Base-by-base conservation (phyloP, 2,329 filamentous ascomycete species). In the Trichoderma atroviride region DNA sequence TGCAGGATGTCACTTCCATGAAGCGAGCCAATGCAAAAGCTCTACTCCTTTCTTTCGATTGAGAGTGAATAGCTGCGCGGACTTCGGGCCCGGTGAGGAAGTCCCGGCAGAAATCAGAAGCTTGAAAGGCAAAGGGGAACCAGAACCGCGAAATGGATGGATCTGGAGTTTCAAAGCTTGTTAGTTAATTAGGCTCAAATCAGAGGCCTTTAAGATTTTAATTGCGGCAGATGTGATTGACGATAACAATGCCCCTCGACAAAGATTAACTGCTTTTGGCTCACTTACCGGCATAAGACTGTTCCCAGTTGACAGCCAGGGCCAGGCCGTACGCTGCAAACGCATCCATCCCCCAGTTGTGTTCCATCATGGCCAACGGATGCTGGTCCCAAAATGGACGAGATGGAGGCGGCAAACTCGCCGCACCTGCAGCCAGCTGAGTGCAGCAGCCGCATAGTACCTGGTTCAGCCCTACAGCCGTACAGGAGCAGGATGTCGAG, bases 301-400 rank as follows among this genome's bases (percentile, higher is more conserved):
- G 33, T 10, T 62, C 50, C 57, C 66, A 61, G 35, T 33, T 31
- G 2, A 61, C 66, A 7, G 66, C 66, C 31, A 68, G 4, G 5
- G 66, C 66, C 0, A 68, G 57, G 9, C 66, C 66, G 9, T 68
- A 68, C 7, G 66, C 66, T 10, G 66, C 66, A 52, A 68, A 68
- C 16, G 66, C 50, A 55, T 68, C 66, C 66, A 68, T 68, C 5
- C 40, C 66, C 66, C 66, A 68, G n/a, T 40, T 56, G 3, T n/a
- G 27, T 2, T 68, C 50, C 35, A 68, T 31, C 24, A 62, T 3
- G 14, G 66, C 66, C 11, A 68, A 24, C 19, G 66, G 66, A 13
- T 68, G 66, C 35, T 68, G 66, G 9, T 68, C 66, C 66, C 66
- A 68, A 13, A 68, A 68, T 1, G 66, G 66, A 35, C 66, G 66